Evolutionary conservation across 2,329 filamentous ascomycete species (phyloP).

Genomic region (Microascus cirrosus): DNA sequence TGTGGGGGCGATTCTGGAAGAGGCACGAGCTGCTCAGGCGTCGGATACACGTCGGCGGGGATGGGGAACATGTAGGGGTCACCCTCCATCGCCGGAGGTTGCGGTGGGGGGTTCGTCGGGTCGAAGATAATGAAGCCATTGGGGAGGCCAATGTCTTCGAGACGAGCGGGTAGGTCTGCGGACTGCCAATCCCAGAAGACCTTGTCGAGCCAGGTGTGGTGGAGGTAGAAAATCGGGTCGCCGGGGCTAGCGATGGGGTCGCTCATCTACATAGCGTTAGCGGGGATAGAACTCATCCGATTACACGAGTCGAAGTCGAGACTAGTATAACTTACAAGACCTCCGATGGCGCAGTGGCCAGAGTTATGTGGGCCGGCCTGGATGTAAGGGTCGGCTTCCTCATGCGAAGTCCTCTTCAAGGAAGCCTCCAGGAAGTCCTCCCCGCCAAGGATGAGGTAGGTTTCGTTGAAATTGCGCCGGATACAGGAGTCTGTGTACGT

Average conservation of each 20-base stretch:
- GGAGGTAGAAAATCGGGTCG: slow-evolving; percentile 19
- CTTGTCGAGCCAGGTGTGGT: slow-evolving; percentile 15
- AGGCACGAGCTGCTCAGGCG: not conserved
- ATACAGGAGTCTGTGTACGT: slow-evolving; percentile 27
- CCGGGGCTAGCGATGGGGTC: slow-evolving; percentile 15
- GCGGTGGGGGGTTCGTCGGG: not conserved
- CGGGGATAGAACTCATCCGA: slow-evolving; percentile 8
- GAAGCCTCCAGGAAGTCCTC: not conserved
- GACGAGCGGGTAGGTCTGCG: slow-evolving; percentile 14
- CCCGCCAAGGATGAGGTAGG: not conserved
- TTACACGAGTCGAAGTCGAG: no score
- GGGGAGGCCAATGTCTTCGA: slow-evolving; percentile 18
- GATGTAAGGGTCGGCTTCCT: slow-evolving; percentile 16
- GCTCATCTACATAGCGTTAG: slow-evolving; percentile 9
- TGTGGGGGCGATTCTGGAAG: not conserved
- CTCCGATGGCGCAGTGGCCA: slow-evolving; percentile 14
- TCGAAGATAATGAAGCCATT: slow-evolving; percentile 11
- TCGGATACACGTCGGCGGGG: not conserved
- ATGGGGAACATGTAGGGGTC: not conserved
- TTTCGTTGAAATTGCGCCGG: slow-evolving; percentile 20
- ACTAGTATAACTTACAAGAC: slow-evolving; percentile 4
- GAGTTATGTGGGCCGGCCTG: slow-evolving; percentile 14
- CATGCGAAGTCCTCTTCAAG: slow-evolving; percentile 12
- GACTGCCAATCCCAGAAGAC: slow-evolving; percentile 19
- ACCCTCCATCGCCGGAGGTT: no score